phyloP scores from a whole-genome alignment of 164 flowering plant species.

The Berberis vulgaris region DNA sequence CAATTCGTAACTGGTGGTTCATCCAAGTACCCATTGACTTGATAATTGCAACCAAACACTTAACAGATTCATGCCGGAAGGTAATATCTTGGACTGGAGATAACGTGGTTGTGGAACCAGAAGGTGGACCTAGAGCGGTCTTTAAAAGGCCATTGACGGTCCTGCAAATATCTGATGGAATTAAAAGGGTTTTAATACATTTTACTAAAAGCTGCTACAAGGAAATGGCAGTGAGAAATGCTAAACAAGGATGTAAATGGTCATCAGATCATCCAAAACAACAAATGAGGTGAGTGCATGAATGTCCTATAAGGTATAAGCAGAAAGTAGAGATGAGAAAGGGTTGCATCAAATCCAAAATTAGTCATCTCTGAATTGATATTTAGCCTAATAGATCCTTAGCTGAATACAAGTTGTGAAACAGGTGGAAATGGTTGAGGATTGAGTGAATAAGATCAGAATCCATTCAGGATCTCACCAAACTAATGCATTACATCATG shows the following conservation, averaged over 20 bases:
- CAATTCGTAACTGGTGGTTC: constrained; percentile 80
- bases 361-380: too few species aligned
- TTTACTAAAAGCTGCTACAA: constrained; percentile 13
- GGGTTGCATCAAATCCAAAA: too few species aligned
- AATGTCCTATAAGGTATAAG: constrained; percentile 13
- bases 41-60: constrained; percentile 76
- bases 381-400: too few species aligned
- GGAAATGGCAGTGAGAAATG: constrained; percentile 1
- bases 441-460: too few species aligned
- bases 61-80: constrained; percentile 85
- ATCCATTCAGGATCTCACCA: too few species aligned
- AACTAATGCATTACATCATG: too few species aligned
- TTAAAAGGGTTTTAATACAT: constrained; percentile 68
- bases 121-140: constrained; percentile 94
- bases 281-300: too few species aligned
- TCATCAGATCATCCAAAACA: too few species aligned
- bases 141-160: constrained; percentile 92
- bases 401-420: too few species aligned
- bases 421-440: too few species aligned
- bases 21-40: constrained; percentile 95
- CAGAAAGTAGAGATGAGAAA: too few species aligned
- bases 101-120: constrained; percentile 84
- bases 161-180: constrained; percentile 96
- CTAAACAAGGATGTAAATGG: neutral
- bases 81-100: constrained; percentile 82